A percentile compares a stretch with the other conserved stretches of the same genome.
Conservation (phyloP, 108 stramenopile species). For the Skeletonema grethae region DNA sequence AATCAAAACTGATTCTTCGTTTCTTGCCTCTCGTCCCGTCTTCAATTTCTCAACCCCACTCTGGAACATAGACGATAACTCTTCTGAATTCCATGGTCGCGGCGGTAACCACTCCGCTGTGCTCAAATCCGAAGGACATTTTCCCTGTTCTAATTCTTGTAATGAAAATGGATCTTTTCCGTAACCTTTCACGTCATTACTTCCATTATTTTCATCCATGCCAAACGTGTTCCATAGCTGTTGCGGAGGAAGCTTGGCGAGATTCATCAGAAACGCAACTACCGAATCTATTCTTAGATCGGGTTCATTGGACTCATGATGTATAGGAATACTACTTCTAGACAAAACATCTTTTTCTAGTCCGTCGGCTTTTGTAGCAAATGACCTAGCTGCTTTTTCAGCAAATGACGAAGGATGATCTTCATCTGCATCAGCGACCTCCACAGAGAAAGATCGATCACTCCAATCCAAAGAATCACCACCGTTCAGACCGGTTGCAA, state of each 20-base stretch:
- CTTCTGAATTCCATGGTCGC: constrained; percentile 20
- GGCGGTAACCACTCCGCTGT: constrained; percentile 31
- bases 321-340: too few relatives aligned
- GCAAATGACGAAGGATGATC: neutral
- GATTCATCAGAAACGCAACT: constrained; percentile 17
- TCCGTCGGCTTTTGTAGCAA: neutral
- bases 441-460: neutral
- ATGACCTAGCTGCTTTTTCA: neutral
- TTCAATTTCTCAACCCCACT: constrained; percentile 4
- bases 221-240: constrained; percentile 33
- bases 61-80: constrained; percentile 10
- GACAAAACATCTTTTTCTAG: too few relatives aligned
- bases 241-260: constrained; percentile 17
- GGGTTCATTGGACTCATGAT: neutral
- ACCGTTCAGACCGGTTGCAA: too few relatives aligned
- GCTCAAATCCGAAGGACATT: constrained; percentile 2
- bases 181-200: neutral
- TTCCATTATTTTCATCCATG: constrained; percentile 1
- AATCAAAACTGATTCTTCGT: constrained; percentile 10
- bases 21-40: neutral
- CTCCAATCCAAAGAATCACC: too few relatives aligned
- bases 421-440: too few relatives aligned
- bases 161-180: constrained; percentile 33
- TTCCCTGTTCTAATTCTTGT: constrained; percentile 16
- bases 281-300: constrained; percentile 11